These are phyloP conservation scores for Plasmodium ovale DNA, from an alignment of 169 alveolate genomes.

Conservation along the genomic window DNA sequence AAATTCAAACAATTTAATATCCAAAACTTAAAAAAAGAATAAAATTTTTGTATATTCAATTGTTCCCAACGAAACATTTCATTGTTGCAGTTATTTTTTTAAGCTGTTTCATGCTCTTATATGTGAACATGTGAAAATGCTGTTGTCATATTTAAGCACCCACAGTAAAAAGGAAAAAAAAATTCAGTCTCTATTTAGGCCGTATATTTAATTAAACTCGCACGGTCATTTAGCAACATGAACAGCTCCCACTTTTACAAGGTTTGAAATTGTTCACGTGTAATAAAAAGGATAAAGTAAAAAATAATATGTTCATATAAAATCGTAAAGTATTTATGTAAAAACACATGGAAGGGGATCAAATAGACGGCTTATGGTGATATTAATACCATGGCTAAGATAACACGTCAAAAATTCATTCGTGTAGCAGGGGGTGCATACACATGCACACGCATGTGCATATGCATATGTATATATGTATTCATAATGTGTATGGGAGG, in stretches of 20 bases:
- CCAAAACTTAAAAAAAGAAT: slow-evolving; percentile 17
- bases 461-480: not conserved
- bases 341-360: not conserved
- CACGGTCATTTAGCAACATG: not conserved
- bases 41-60: not conserved
- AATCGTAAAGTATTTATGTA: too few species aligned
- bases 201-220: not conserved
- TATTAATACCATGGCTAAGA: not conserved
- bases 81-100: too few species aligned
- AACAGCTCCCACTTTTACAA: not conserved
- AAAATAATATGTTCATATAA: not conserved
- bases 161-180: not conserved
- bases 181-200: too few species aligned
- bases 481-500: too few species aligned
- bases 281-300: too few species aligned
- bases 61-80: too few species aligned
- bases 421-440: not conserved
- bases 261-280: not conserved
- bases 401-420: too few species aligned
- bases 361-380: not conserved
- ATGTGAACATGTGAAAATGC: too few species aligned
- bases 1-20: slow-evolving; percentile 23
- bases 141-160: not conserved
- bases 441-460: not conserved
- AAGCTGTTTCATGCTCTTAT: too few species aligned